phyloP scores from a whole-genome alignment of 2,329 filamentous ascomycete species.

The Exserohilum turcica region DNA sequence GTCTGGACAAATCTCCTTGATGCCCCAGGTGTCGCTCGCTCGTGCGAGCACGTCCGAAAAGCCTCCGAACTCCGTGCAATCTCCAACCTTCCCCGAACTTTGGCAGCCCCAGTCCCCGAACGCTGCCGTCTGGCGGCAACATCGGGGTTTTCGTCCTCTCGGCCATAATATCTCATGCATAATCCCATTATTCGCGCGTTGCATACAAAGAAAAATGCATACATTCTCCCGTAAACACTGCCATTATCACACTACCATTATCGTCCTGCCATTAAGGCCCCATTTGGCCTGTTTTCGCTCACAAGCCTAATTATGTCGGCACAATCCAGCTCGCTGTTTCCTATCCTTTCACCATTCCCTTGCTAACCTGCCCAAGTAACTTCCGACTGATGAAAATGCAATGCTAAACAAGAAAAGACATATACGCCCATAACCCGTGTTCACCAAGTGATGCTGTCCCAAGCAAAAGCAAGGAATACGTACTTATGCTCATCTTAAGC shows the following conservation, averaged over 20 bases:
- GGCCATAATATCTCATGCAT: background rate
- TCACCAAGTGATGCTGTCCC: slow-evolving; percentile 34
- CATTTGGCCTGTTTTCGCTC: slow-evolving; percentile 15
- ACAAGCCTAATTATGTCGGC: slow-evolving; percentile 31
- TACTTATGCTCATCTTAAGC: slow-evolving; percentile 34
- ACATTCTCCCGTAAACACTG: slow-evolving; percentile 20
- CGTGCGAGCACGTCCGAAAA: slow-evolving; percentile 22
- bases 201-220: slow-evolving; percentile 22
- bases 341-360: slow-evolving; percentile 18
- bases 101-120: slow-evolving; percentile 7
- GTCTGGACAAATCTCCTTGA: background rate
- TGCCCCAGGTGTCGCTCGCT: background rate
- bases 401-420: slow-evolving; percentile 43
- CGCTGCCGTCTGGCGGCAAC: background rate
- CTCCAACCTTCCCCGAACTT: slow-evolving; percentile 21
- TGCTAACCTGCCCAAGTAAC: slow-evolving; percentile 23
- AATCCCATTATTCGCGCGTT: too few relatives aligned
- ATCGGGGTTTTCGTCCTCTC: background rate
- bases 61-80: slow-evolving; percentile 17
- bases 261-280: too few relatives aligned
- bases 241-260: slow-evolving; percentile 24
- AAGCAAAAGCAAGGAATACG: slow-evolving; percentile 31
- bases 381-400: slow-evolving; percentile 25
- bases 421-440: slow-evolving; percentile 27
- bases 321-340: slow-evolving; percentile 26